phyloP scores from a whole-genome alignment of 306 rosid genomes.

The Malus asiatica region DNA sequence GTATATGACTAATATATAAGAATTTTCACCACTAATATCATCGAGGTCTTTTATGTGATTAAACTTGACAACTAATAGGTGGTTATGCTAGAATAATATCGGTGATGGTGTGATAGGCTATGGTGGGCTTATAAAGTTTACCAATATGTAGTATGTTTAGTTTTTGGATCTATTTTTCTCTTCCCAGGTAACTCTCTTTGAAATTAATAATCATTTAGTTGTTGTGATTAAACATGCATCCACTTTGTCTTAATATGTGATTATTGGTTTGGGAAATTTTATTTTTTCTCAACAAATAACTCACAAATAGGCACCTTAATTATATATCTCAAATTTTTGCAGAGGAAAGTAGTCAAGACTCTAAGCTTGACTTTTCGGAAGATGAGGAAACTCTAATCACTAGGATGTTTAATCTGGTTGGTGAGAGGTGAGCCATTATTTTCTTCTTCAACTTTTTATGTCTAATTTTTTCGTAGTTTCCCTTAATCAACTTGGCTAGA shows the following conservation, averaged over 20 bases:
- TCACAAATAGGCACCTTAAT: neutral
- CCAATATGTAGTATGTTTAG: too few species aligned
- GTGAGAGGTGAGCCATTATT: slow-evolving; percentile 49
- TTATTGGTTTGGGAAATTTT: neutral
- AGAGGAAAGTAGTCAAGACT: slow-evolving; percentile 44
- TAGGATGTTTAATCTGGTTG: slow-evolving; percentile 81
- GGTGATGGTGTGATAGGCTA: too few species aligned
- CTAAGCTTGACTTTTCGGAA: slow-evolving; percentile 62
- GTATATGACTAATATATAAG: too few species aligned
- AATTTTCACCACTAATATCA: too few species aligned
- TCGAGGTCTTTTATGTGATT: too few species aligned
- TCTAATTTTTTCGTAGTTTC: neutral
- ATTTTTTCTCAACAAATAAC: neutral
- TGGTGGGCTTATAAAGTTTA: too few species aligned
- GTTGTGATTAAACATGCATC: neutral
- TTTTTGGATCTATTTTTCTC: neutral
- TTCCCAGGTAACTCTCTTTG: neutral
- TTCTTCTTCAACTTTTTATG: neutral
- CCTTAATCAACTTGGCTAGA: neutral
- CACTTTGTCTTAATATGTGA: neutral
- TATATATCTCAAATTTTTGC: neutral
- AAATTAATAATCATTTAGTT: neutral
- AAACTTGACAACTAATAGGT: too few species aligned
- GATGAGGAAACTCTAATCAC: slow-evolving; percentile 76
- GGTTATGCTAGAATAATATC: too few species aligned